These are phyloP conservation scores for Xylaria flabelliformis DNA, from an alignment of 495 filamentous ascomycete species.

Conservation along the genomic window DNA sequence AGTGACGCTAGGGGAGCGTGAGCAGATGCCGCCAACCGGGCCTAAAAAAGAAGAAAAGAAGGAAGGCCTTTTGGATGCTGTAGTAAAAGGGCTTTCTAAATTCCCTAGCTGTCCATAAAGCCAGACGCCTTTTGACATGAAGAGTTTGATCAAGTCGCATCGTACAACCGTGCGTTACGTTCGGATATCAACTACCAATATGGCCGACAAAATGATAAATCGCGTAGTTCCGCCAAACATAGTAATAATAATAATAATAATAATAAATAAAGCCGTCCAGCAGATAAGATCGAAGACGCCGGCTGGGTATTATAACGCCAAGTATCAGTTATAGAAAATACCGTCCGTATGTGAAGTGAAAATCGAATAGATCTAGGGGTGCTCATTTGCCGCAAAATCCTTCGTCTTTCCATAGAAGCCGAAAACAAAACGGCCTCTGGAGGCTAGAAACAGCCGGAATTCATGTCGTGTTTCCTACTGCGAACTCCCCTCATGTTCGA, in stretches of 20 bases:
- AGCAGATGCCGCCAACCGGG: conserved; percentile 17
- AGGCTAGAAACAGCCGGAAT: conserved; percentile 24
- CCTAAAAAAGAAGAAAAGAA: conserved; percentile 3
- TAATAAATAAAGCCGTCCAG: conserved; percentile 31
- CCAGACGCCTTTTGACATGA: conserved; percentile 33
- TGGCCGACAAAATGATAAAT: conserved; percentile 23
- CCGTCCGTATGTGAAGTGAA: conserved; percentile 20
- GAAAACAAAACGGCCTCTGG: conserved; percentile 5
- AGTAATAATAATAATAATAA: neutral
- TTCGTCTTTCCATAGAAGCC: conserved; percentile 28
- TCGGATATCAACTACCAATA: conserved; percentile 15
- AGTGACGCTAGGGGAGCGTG: conserved; percentile 5
- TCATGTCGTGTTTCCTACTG: neutral
- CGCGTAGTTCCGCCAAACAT: conserved; percentile 21
- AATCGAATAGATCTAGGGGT: conserved; percentile 22
- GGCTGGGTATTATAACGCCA: conserved; percentile 34
- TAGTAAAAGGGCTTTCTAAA: conserved; percentile 28
- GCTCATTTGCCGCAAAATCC: conserved; percentile 20
- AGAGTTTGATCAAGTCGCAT: conserved; percentile 26
- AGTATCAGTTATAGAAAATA: conserved; percentile 28
- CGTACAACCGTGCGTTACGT: conserved; percentile 23
- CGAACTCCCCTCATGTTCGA: conserved; percentile 31
- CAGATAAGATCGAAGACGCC: conserved; percentile 28
- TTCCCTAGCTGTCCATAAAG: conserved; percentile 31
- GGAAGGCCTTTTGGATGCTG: conserved; percentile 32